These are phyloP conservation scores for Trichocomaceae sp. DNA, from an alignment of 2,329 filamentous ascomycete genomes.

Conservation along the genomic window DNA sequence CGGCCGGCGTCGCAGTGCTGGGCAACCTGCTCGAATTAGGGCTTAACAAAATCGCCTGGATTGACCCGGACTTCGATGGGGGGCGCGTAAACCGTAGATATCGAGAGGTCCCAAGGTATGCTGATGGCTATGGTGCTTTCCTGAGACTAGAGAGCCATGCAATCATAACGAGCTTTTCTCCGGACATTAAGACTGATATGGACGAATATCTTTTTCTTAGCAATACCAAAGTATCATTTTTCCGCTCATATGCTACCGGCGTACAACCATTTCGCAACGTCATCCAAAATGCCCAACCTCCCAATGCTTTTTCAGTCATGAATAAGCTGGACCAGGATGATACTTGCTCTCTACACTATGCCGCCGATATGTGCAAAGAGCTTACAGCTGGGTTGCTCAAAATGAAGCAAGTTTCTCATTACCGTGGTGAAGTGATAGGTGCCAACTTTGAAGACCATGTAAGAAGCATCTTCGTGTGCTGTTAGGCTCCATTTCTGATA, in stretches of 20 bases:
- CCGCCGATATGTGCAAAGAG: slow-evolving; percentile 49
- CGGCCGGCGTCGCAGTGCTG: slow-evolving; percentile 54
- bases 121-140: neutral
- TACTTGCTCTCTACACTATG: slow-evolving; percentile 52
- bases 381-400: slow-evolving; percentile 38
- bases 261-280: slow-evolving; percentile 49
- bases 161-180: neutral
- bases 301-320: slow-evolving; percentile 51
- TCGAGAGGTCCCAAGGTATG: slow-evolving; percentile 52
- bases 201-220: slow-evolving; percentile 22
- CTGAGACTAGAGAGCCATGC: neutral
- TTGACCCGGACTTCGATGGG: slow-evolving; percentile 51
- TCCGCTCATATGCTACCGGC: slow-evolving; percentile 52
- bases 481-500: neutral
- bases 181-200: neutral
- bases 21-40: slow-evolving; percentile 55
- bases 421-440: slow-evolving; percentile 28
- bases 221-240: slow-evolving; percentile 57
- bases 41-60: slow-evolving; percentile 49
- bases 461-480: slow-evolving; percentile 14
- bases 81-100: slow-evolving; percentile 51
- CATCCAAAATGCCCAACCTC: slow-evolving; percentile 40
- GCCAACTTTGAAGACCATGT: slow-evolving; percentile 29
- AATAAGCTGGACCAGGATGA: slow-evolving; percentile 50
- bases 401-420: slow-evolving; percentile 31